These are phyloP conservation scores for Candida tunisiensis DNA, from an alignment of 1,139 yeast species.

Conservation along the genomic window DNA sequence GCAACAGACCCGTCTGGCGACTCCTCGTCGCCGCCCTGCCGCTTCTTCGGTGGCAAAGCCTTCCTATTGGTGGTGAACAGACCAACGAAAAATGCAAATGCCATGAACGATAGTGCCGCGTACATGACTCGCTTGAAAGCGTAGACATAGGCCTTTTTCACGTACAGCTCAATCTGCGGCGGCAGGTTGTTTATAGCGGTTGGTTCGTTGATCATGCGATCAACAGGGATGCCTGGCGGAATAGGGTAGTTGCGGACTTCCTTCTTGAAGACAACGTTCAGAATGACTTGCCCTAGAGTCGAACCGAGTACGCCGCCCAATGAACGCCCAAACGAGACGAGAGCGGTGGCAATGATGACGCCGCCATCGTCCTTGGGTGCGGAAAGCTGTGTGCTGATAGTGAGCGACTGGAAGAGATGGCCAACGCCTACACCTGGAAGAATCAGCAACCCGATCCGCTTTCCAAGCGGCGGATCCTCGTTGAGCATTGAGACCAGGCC, in stretches of 20 bases:
- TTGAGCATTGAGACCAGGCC: conserved; percentile 31
- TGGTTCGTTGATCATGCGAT: conserved; percentile 7
- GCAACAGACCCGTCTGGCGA: not conserved
- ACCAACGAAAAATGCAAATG: conserved; percentile 5
- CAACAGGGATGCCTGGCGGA: conserved; percentile 4
- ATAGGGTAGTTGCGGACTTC: too few relatives aligned
- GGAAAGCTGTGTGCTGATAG: conserved; percentile 26
- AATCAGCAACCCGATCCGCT: conserved; percentile 36
- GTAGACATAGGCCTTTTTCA: conserved; percentile 8
- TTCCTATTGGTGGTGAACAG: conserved; percentile 9
- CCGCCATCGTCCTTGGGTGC: conserved; percentile 37
- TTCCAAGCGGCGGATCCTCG: conserved; percentile 21
- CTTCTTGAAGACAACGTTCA: conserved; percentile 15
- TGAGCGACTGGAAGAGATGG: conserved; percentile 25
- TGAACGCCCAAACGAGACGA: conserved; percentile 31
- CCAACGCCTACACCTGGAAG: conserved; percentile 42
- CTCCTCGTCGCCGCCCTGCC: not conserved
- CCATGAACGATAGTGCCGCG: conserved; percentile 7
- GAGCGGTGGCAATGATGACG: conserved; percentile 32
- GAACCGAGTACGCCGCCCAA: conserved; percentile 35
- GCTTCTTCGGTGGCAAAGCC: conserved; percentile 3
- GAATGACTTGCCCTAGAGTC: conserved; percentile 31
- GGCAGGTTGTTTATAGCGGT: conserved; percentile 7
- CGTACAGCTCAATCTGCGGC: conserved; percentile 3
- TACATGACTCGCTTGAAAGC: conserved; percentile 11